phyloP scores from a whole-genome alignment of 2,329 filamentous ascomycete genomes.

The Aspergillus neoniger region DNA sequence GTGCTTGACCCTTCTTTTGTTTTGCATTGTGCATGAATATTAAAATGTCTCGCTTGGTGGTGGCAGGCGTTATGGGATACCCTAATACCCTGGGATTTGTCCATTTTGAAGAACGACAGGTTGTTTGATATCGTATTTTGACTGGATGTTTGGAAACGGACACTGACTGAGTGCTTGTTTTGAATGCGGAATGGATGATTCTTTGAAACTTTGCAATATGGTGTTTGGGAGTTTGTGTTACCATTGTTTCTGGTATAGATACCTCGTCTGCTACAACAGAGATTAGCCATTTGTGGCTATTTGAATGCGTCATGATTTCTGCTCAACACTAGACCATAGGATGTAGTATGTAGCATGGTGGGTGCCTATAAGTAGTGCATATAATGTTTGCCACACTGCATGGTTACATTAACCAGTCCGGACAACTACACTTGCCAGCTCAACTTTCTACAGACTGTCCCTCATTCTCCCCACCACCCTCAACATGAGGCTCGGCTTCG shows the following conservation, averaged over 20 bases:
- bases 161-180: neutral
- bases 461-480: neutral
- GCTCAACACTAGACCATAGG: neutral
- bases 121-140: neutral
- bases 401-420: neutral
- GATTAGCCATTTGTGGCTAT: neutral
- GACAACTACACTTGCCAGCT: neutral
- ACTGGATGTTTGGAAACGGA: neutral
- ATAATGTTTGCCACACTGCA: too few relatives aligned
- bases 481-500: neutral
- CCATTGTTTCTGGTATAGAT: neutral
- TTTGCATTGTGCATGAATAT: slow-evolving; percentile 10
- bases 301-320: neutral
- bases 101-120: neutral
- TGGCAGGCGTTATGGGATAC: slow-evolving; percentile 10
- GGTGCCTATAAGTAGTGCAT: neutral
- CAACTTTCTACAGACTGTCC: neutral
- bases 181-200: neutral
- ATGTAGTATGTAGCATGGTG: neutral
- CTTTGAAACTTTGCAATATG: neutral
- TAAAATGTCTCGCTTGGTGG: neutral
- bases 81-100: neutral
- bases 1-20: slow-evolving; percentile 9
- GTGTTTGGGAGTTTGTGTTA: neutral
- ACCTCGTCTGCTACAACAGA: neutral